Conservation (phyloP, 352 stramenopile genomes). For the Thraustochytrium striatum region DNA sequence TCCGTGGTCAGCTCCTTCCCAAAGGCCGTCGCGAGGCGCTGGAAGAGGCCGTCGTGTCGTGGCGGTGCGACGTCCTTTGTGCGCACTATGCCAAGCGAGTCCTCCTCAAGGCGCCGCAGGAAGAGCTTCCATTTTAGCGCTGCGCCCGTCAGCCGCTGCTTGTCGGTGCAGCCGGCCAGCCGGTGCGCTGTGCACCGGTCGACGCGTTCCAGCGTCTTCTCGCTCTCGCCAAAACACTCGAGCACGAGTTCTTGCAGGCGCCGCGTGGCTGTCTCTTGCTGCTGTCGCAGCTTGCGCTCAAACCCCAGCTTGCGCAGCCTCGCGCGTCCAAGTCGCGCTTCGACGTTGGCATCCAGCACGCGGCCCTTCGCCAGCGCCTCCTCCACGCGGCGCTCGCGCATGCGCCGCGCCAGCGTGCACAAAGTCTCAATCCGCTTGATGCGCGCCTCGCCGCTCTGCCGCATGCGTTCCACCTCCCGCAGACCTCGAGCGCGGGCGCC, state of each 20-base stretch:
- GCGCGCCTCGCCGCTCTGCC: neutral
- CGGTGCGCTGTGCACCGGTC: neutral
- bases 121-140: slow-evolving; percentile 19
- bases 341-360: slow-evolving; percentile 9
- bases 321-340: neutral
- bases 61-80: neutral
- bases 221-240: slow-evolving; percentile 18
- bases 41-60: too few relatives aligned
- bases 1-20: neutral
- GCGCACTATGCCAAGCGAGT: neutral
- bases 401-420: neutral
- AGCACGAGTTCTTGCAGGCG: slow-evolving; percentile 31
- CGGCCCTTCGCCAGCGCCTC: neutral
- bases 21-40: neutral
- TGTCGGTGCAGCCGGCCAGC: neutral
- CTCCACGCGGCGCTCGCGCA: slow-evolving; percentile 12
- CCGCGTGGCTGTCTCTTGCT: slow-evolving; percentile 11
- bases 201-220: slow-evolving; percentile 28
- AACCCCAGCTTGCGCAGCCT: neutral
- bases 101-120: slow-evolving; percentile 4
- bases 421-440: neutral
- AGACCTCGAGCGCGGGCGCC: too few relatives aligned
- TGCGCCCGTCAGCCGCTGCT: neutral
- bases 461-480: neutral
- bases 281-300: slow-evolving; percentile 19